Evolutionary conservation across 306 rosid species (phyloP).

Genomic region (Quercus rubra): DNA sequence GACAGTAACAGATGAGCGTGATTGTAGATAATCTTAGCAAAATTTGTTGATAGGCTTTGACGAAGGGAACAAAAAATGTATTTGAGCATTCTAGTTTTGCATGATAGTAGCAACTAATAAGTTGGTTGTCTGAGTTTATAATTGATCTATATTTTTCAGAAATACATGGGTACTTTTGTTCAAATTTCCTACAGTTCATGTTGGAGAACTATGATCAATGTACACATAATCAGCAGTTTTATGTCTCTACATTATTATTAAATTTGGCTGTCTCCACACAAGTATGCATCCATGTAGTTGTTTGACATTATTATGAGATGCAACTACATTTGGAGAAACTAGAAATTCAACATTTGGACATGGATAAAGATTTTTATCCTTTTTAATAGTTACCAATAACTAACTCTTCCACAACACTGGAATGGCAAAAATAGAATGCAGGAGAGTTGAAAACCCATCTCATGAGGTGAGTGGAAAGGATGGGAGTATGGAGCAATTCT

Average conservation of each 20-base stretch:
- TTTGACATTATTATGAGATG: not conserved
- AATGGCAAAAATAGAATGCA: slow-evolving; percentile 8
- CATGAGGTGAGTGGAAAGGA: slow-evolving; percentile 5
- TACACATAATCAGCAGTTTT: not conserved
- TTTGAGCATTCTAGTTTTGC: not conserved
- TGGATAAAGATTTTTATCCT: not conserved
- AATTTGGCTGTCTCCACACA: not conserved
- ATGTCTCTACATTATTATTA: no score
- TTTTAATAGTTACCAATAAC: not conserved
- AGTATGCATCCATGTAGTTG: not conserved
- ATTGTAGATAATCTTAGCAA: not conserved
- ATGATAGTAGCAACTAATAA: not conserved
- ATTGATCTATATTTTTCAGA: not conserved
- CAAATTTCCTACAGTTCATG: not conserved
- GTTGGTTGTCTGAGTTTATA: not conserved
- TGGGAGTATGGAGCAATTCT: not conserved
- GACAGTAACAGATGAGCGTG: not conserved
- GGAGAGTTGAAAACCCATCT: not conserved
- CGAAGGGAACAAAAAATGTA: not conserved
- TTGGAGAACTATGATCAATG: not conserved
- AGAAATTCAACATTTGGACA: no score
- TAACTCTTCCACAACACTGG: not conserved
- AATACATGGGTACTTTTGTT: not conserved
- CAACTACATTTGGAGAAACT: not conserved
- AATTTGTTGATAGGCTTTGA: not conserved